Evolutionary conservation across 768 basidiomycete species (phyloP), one percentile per base, ranked within the genome.

Genomic region (Clathrus columnatus): DNA sequence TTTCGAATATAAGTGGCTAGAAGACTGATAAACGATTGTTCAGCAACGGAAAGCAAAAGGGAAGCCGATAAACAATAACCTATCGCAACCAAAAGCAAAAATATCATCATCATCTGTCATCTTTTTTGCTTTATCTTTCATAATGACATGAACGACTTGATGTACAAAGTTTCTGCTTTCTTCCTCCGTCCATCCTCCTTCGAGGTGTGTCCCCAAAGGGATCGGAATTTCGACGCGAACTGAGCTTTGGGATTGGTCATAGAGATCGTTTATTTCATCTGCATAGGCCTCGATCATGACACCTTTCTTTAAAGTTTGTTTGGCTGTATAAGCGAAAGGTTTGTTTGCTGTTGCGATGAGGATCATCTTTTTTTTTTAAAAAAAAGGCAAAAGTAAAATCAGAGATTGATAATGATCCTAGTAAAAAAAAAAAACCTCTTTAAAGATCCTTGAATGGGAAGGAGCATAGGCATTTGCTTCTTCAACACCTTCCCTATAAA

Each of bases 201-300:
- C 44, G 4, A 20, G 21, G 52, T 45, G 44, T 27, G 43, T 46
- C 10, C 52, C 52, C 7, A 28, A 11, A 10, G 52, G 52, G 44
- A 54, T 46, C 5, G 52, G 52, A 16, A 54, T 21, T 27, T 54
- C 26, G 2, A 18, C 28, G 11, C 46, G 43, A 8, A 46, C 24
- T 8, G 53, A 47, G 7, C 47, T 18, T 5, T 20, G 7, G 5
- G 47, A 26, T 30, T 48, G 36, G 20, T 30, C 26, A 36, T 64
- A 81, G 71, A 80, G 48, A 17, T 61, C 66, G 26, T 79, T 69
- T 20, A 82, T 78, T 54, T 81, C 79, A 1, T 68, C 51, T 11
- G 64, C 65, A 59, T 81, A 81, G 17, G 64, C 10, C 3, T 52
- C 61, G 32, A 77, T 50, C 0, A 73, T 68, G 4, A 68, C 70